Percentiles rank a stretch among this genome's conserved stretches.
These are phyloP conservation scores for Trametes sp. DNA, from an alignment of 1,284 basidiomycete species.

Conservation along the genomic window DNA sequence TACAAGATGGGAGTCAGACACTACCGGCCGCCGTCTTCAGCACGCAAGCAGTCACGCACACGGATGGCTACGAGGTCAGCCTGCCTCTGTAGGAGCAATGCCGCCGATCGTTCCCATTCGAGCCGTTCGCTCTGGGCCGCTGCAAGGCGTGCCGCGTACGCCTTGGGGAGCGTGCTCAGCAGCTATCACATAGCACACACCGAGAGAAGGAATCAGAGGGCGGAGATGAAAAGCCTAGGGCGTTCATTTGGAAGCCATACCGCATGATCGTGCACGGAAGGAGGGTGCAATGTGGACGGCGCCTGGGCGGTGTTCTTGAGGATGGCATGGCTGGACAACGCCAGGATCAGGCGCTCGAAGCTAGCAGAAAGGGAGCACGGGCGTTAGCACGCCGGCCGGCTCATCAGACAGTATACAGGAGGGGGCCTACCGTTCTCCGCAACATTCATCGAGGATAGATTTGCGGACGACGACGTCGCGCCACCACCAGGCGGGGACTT, in stretches of 20 bases:
- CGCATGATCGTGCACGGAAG: slow-evolving; percentile 13
- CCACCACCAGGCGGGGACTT: slow-evolving; percentile 54
- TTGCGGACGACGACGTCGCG: slow-evolving; percentile 60
- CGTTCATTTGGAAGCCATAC: slow-evolving; percentile 21
- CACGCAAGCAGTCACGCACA: slow-evolving; percentile 21
- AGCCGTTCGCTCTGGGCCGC: slow-evolving; percentile 32
- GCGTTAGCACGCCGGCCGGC: slow-evolving; percentile 4
- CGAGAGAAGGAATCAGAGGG: slow-evolving; percentile 4
- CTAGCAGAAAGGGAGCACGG: slow-evolving; percentile 37
- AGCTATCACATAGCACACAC: slow-evolving; percentile 9
- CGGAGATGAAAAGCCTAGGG: slow-evolving; percentile 30
- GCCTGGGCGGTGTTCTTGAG: slow-evolving; percentile 38
- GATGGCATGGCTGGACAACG: slow-evolving; percentile 59
- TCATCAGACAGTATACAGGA: slow-evolving; percentile 1
- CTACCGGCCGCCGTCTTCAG: neutral
- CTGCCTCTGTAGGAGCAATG: slow-evolving; percentile 32
- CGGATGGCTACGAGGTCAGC: slow-evolving; percentile 33
- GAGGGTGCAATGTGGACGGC: slow-evolving; percentile 22
- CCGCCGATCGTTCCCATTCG: slow-evolving; percentile 40
- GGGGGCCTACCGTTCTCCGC: slow-evolving; percentile 53
- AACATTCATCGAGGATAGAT: slow-evolving; percentile 60
- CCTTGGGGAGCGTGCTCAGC: slow-evolving; percentile 26
- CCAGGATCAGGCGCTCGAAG: slow-evolving; percentile 57
- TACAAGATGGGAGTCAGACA: neutral
- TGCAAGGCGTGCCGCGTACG: slow-evolving; percentile 34